Conservation (phyloP, 2,329 filamentous ascomycete genomes). For the Exophiala oligosperma region DNA sequence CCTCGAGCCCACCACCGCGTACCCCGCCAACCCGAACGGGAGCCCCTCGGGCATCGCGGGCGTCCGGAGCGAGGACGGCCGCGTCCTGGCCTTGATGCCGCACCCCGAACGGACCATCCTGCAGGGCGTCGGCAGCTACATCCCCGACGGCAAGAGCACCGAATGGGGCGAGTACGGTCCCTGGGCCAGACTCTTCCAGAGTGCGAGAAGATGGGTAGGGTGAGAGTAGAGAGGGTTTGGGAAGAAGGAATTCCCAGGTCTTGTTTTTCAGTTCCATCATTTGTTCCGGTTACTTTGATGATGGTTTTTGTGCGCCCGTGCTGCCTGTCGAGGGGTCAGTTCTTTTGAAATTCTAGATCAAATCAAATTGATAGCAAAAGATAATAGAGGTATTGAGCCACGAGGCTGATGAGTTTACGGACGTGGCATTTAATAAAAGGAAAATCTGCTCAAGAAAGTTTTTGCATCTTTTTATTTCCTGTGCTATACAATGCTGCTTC, state of each 20-base stretch:
- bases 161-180: constrained; percentile 81
- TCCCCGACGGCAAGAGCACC: constrained; percentile 61
- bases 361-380: no score
- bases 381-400: no score
- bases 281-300: no score
- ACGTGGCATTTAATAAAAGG: no score
- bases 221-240: constrained; percentile 31
- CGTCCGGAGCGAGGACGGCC: constrained; percentile 73
- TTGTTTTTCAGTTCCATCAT: no score
- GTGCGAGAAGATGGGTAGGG: constrained; percentile 84
- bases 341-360: no score
- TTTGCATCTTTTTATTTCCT: constrained; percentile 4
- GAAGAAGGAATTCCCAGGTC: no score
- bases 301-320: no score
- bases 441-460: background rate
- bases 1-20: constrained; percentile 69
- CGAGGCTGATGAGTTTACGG: no score
- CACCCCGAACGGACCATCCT: constrained; percentile 89
- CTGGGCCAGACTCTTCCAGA: constrained; percentile 84
- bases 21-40: constrained; percentile 89
- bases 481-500: constrained; percentile 4
- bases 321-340: no score
- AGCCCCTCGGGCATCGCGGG: constrained; percentile 79
- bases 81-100: constrained; percentile 87
- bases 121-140: constrained; percentile 74